Conservation (phyloP, 805 yeast genomes). For the Pichia gijzeniarum region DNA sequence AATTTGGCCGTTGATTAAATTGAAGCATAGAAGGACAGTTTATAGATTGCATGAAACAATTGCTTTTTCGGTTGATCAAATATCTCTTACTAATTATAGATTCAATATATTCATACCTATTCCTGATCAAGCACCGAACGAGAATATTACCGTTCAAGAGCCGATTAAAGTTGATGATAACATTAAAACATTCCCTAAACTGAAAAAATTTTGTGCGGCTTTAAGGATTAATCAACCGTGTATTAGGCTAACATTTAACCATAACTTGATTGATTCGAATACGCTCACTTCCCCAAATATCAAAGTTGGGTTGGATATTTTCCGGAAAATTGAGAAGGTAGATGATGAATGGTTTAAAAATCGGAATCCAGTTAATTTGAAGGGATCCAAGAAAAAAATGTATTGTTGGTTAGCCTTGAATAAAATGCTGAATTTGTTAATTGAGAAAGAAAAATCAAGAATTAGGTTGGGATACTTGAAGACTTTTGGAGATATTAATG, state of each 20-base stretch:
- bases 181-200: conserved; percentile 3
- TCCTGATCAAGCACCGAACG: conserved; percentile 17
- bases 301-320: conserved; percentile 13
- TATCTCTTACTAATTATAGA: conserved; percentile 13
- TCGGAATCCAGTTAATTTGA: conserved; percentile 8
- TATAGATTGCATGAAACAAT: conserved; percentile 18
- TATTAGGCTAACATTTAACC: conserved; percentile 15
- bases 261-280: conserved; percentile 12
- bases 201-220: conserved; percentile 3
- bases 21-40: conserved; percentile 6
- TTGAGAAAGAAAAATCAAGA: conserved; percentile 20
- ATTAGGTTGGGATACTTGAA: conserved; percentile 17
- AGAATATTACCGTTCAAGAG: conserved; percentile 17
- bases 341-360: conserved; percentile 13
- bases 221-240: conserved; percentile 11
- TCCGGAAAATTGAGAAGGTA: conserved; percentile 9
- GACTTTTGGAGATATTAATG: conserved; percentile 3
- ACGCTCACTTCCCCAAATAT: conserved; percentile 14
- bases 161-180: conserved; percentile 6
- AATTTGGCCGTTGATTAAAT: not conserved
- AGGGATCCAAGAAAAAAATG: conserved; percentile 8
- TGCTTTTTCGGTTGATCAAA: conserved; percentile 20
- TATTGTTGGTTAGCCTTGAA: conserved; percentile 16
- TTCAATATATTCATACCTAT: conserved; percentile 24
- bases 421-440: conserved; percentile 20